Conservation (phyloP, 306 rosid genomes). For the Begonia loranthoides region DNA sequence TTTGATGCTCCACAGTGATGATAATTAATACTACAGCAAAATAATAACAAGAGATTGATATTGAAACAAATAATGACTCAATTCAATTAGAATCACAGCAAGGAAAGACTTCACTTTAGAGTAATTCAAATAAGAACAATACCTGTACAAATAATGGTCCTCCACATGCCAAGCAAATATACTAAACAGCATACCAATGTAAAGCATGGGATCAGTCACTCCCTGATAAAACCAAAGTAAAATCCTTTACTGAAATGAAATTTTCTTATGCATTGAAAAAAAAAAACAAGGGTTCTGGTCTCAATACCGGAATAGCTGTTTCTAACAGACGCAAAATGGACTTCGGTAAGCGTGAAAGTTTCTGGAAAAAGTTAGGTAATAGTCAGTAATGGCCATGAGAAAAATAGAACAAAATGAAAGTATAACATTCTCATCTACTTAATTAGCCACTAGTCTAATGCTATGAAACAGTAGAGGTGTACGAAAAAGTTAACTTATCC, state of each 20-base stretch:
- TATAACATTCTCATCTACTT: no score
- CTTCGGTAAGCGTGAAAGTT: slow-evolving; percentile 69
- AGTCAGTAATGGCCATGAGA: no score
- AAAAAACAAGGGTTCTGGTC: slow-evolving; percentile 7
- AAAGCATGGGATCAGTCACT: slow-evolving; percentile 93
- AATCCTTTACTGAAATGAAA: not conserved
- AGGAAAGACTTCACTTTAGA: no score
- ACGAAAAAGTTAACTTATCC: no score
- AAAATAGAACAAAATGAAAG: no score
- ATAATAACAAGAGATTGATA: slow-evolving; percentile 2
- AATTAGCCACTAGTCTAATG: no score
- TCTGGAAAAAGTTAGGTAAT: slow-evolving; percentile 23
- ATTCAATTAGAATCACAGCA: not conserved
- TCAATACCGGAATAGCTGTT: slow-evolving; percentile 63
- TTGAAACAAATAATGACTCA: not conserved
- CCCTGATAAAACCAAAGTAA: slow-evolving; percentile 48
- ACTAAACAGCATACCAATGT: slow-evolving; percentile 95
- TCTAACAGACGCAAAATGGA: slow-evolving; percentile 75
- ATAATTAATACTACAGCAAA: slow-evolving; percentile 72
- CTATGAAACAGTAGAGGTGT: no score
- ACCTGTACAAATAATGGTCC: slow-evolving; percentile 95
- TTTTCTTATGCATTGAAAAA: not conserved
- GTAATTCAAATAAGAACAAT: not conserved
- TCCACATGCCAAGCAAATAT: slow-evolving; percentile 99
- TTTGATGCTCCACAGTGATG: slow-evolving; percentile 96